Conservation (phyloP, 495 filamentous ascomycete genomes). For the Aspergillus sclerotioniger region DNA sequence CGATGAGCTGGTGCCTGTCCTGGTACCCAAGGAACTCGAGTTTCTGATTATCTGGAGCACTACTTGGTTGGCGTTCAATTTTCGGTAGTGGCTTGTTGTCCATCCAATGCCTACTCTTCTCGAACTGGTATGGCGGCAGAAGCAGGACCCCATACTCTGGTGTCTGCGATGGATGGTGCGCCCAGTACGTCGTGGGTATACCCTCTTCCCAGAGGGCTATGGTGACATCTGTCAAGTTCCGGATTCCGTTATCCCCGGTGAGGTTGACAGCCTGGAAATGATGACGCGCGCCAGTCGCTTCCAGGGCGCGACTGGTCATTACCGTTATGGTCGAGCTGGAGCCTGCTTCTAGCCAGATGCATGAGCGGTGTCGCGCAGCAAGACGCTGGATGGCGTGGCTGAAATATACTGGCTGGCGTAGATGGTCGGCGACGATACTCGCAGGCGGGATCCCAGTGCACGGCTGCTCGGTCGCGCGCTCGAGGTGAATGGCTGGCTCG, state of each 20-base stretch:
- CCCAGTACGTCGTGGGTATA: constrained; percentile 44
- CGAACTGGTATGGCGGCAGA: constrained; percentile 57
- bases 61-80: no score
- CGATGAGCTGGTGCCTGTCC: constrained; percentile 28
- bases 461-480: constrained; percentile 29
- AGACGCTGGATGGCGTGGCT: constrained; percentile 46
- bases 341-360: constrained; percentile 52
- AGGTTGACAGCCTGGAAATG: constrained; percentile 47
- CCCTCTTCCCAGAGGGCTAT: constrained; percentile 48
- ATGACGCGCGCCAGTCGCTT: neutral
- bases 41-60: constrained; percentile 4
- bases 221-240: constrained; percentile 41
- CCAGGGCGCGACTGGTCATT: constrained; percentile 40
- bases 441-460: constrained; percentile 34
- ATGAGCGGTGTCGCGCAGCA: constrained; percentile 26
- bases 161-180: constrained; percentile 39
- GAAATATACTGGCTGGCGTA: constrained; percentile 52
- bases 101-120: constrained; percentile 44
- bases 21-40: constrained; percentile 42
- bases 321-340: constrained; percentile 45
- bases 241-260: constrained; percentile 26
- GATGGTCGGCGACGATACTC: constrained; percentile 44
- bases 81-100: constrained; percentile 24
- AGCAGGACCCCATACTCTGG: constrained; percentile 31
- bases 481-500: constrained; percentile 30